A percentile compares a stretch with the other conserved stretches of the same genome.
Conservation (phyloP, 805 yeast genomes). For the Teunomyces lycoperdinae region DNA sequence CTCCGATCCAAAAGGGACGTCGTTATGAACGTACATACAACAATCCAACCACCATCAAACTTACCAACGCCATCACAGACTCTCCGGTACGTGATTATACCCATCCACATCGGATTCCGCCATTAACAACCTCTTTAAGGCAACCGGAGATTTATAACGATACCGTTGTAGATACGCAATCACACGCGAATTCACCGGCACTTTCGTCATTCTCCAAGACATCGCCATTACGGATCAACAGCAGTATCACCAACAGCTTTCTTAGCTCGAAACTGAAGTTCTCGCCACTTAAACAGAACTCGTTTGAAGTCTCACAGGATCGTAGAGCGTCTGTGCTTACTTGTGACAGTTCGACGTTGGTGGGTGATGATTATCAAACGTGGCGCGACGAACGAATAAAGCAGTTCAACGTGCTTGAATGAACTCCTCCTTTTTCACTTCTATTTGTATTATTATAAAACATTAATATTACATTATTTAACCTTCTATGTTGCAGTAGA, state of each 20-base stretch:
- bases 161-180: not conserved
- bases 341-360: conserved; percentile 35
- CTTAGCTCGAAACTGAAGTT: not conserved
- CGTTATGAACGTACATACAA: not conserved
- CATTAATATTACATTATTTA: conserved; percentile 3
- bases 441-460: not conserved
- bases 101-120: not conserved
- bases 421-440: not conserved
- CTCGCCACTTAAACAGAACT: not conserved
- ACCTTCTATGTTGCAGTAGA: conserved; percentile 1
- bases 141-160: conserved; percentile 1
- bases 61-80: conserved; percentile 6
- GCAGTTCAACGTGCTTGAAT: conserved; percentile 10
- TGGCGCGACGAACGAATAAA: conserved; percentile 40
- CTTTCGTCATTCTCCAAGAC: conserved; percentile 1
- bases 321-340: conserved; percentile 19
- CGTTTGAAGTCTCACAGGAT: not conserved
- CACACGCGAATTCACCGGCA: not conserved
- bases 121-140: not conserved
- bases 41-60: conserved; percentile 8
- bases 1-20: not conserved
- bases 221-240: conserved; percentile 4
- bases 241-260: not conserved
- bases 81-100: not conserved
- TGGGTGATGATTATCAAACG: conserved; percentile 38